phyloP scores from a whole-genome alignment of 78 protist genomes.

The Pigoraptor vietnamica region DNA sequence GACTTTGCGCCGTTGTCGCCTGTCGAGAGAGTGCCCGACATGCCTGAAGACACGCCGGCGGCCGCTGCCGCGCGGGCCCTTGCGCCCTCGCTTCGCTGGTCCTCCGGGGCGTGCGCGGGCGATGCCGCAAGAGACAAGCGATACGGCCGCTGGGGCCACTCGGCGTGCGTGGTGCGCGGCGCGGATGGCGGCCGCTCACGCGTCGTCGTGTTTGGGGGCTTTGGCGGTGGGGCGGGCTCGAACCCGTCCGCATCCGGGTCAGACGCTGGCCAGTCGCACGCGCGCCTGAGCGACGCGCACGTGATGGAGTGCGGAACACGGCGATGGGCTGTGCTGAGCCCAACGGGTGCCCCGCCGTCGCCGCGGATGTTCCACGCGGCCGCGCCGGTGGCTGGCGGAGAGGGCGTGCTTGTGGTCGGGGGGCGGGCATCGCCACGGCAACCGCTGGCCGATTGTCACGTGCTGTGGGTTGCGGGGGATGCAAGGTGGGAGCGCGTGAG shows the following conservation, averaged over 20 bases:
- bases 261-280: too few species aligned
- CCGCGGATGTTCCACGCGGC: neutral
- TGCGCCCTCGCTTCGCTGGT: neutral
- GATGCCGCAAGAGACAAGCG: neutral
- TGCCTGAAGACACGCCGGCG: neutral
- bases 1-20: neutral
- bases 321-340: neutral
- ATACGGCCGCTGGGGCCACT: neutral
- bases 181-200: neutral
- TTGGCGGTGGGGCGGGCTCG: neutral
- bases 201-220: neutral
- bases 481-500: neutral
- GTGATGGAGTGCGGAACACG: neutral
- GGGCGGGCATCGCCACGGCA: neutral
- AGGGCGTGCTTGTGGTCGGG: neutral
- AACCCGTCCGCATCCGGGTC: too few species aligned
- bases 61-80: neutral
- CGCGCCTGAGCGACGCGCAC: neutral
- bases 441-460: neutral
- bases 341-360: neutral
- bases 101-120: neutral
- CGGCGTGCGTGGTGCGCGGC: neutral
- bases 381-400: neutral
- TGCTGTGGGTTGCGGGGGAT: neutral
- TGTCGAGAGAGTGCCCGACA: too few species aligned